phyloP scores from a whole-genome alignment of 495 filamentous ascomycete genomes.

The Penicillium daleae region DNA sequence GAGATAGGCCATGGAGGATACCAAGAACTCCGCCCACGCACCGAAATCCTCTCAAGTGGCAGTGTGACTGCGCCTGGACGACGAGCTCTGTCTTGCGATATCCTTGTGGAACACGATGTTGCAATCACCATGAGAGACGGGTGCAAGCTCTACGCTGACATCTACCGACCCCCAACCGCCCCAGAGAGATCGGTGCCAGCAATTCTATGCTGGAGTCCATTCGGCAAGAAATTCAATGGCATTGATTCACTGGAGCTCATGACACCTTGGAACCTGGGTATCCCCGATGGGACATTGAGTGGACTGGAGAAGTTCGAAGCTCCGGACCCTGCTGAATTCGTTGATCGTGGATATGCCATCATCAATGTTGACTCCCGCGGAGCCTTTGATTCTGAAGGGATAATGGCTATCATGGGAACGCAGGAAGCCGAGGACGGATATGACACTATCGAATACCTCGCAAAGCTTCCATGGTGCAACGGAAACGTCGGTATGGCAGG shows the following conservation, averaged over 20 bases:
- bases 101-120: constrained; percentile 30
- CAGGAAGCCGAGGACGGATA: constrained; percentile 50
- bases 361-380: constrained; percentile 51
- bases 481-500: constrained; percentile 50
- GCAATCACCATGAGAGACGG: constrained; percentile 33
- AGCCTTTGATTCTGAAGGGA: constrained; percentile 41
- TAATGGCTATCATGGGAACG: constrained; percentile 43
- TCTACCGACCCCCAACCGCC: constrained; percentile 32
- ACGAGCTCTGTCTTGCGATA: constrained; percentile 15
- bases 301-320: constrained; percentile 51
- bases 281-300: constrained; percentile 25
- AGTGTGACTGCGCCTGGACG: constrained; percentile 13
- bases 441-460: constrained; percentile 48
- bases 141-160: constrained; percentile 30
- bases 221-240: constrained; percentile 38
- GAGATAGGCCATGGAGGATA: constrained; percentile 9
- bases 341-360: constrained; percentile 46
- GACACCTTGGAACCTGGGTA: constrained; percentile 27
- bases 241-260: constrained; percentile 19
- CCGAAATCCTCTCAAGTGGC: constrained; percentile 20
- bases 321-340: constrained; percentile 47
- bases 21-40: constrained; percentile 1
- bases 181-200: constrained; percentile 27
- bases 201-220: constrained; percentile 38
- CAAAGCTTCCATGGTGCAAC: constrained; percentile 48